Percentiles rank a stretch among this genome's conserved stretches.
These are phyloP conservation scores for Talaromyces trachyspermus DNA, from an alignment of 495 filamentous ascomycete species.

Conservation along the genomic window DNA sequence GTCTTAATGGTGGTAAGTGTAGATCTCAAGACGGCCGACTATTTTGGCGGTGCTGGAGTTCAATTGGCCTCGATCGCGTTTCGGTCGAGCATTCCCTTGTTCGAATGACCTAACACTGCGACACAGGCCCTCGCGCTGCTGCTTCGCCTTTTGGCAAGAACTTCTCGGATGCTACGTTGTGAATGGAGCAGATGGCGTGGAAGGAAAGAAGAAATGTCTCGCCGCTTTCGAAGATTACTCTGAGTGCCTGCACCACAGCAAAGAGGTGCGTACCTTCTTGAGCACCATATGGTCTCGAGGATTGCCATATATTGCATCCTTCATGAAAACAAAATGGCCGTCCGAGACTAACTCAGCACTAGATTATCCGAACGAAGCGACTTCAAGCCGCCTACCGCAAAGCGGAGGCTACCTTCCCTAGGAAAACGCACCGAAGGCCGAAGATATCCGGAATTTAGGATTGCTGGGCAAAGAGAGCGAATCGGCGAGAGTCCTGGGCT, in stretches of 20 bases:
- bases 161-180: slow-evolving; percentile 83
- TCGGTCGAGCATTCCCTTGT: too few species aligned
- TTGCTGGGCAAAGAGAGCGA: slow-evolving; percentile 76
- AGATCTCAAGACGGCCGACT: slow-evolving; percentile 15
- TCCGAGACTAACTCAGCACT: slow-evolving; percentile 7
- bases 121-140: slow-evolving; percentile 79
- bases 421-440: slow-evolving; percentile 66
- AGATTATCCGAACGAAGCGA: slow-evolving; percentile 70
- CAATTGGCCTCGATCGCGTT: too few species aligned
- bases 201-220: slow-evolving; percentile 81
- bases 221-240: slow-evolving; percentile 94
- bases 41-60: not conserved
- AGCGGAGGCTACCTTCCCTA: slow-evolving; percentile 66
- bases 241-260: slow-evolving; percentile 96
- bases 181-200: slow-evolving; percentile 65
- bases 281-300: too few species aligned
- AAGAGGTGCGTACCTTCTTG: slow-evolving; percentile 69
- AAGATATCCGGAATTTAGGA: slow-evolving; percentile 76
- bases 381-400: slow-evolving; percentile 86
- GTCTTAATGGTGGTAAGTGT: slow-evolving; percentile 67
- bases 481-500: slow-evolving; percentile 52
- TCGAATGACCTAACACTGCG: not conserved
- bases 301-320: too few species aligned
- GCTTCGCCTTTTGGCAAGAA: slow-evolving; percentile 99
- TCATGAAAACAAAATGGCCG: not conserved